Conservation (phyloP, 1,284 basidiomycete genomes). For the Fistulinella cinereoalba region DNA sequence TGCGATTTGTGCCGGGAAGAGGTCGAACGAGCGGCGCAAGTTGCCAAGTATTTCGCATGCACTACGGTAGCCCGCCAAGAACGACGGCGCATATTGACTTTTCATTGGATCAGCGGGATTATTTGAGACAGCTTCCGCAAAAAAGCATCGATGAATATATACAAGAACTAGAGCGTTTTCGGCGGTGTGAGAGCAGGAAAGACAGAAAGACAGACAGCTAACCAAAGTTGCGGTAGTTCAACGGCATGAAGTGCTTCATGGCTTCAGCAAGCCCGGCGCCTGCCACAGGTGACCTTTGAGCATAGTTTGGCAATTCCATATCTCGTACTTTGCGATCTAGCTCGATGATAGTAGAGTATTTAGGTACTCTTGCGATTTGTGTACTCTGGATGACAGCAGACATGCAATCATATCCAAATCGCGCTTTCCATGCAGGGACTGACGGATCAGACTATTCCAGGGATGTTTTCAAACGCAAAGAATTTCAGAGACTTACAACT, state of each 20-base stretch:
- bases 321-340: slow-evolving; percentile 63
- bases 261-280: slow-evolving; percentile 46
- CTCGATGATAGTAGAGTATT: slow-evolving; percentile 59
- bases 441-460: no score
- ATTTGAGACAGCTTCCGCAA: slow-evolving; percentile 59
- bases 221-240: slow-evolving; percentile 66
- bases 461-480: no score
- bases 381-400: slow-evolving; percentile 63
- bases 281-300: slow-evolving; percentile 41
- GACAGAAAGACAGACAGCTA: slow-evolving; percentile 23
- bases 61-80: slow-evolving; percentile 61
- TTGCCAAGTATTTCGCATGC: slow-evolving; percentile 54
- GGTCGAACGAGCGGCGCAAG: slow-evolving; percentile 48
- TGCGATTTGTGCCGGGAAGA: slow-evolving; percentile 58
- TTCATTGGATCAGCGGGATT: slow-evolving; percentile 58
- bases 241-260: slow-evolving; percentile 65
- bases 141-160: slow-evolving; percentile 68
- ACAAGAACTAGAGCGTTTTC: slow-evolving; percentile 46
- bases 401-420: slow-evolving; percentile 65
- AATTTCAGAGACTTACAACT: slow-evolving; percentile 63
- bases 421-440: slow-evolving; percentile 74
- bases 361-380: slow-evolving; percentile 61
- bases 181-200: background rate
- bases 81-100: slow-evolving; percentile 62
- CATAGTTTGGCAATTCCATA: slow-evolving; percentile 56